A percentile compares a stretch with the other conserved stretches of the same genome.
These are phyloP conservation scores for Ophiostoma perfectum DNA, from an alignment of 2,329 filamentous ascomycete species.

Conservation along the genomic window DNA sequence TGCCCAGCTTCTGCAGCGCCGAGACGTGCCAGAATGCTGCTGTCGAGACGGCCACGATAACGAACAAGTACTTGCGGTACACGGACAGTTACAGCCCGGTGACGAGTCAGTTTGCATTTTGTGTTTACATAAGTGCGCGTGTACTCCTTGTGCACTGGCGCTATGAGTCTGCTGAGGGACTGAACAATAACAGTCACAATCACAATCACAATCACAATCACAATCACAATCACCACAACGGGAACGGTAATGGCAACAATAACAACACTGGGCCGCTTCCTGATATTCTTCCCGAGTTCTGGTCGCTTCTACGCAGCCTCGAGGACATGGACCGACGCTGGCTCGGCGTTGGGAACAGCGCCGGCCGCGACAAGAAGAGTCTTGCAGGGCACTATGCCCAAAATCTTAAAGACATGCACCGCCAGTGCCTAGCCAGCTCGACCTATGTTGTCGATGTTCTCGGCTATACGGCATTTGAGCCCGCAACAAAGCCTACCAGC, in stretches of 20 bases:
- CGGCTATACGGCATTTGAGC: conserved; percentile 14
- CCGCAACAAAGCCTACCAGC: not conserved
- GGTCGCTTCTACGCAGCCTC: conserved; percentile 22
- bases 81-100: conserved; percentile 29
- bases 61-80: conserved; percentile 42
- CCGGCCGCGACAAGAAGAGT: not conserved
- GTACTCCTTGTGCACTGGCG: conserved; percentile 31
- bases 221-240: not conserved
- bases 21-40: conserved; percentile 46
- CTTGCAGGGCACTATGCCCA: conserved; percentile 22
- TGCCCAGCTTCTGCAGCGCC: conserved; percentile 43
- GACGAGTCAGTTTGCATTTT: conserved; percentile 41
- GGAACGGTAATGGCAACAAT: not conserved
- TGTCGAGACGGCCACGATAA: conserved; percentile 42
- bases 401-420: conserved; percentile 20
- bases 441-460: conserved; percentile 21
- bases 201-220: not conserved
- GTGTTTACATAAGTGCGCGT: conserved; percentile 42
- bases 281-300: conserved; percentile 26
- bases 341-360: conserved; percentile 15
- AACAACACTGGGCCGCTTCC: not conserved
- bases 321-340: conserved; percentile 24
- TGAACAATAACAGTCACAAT: not conserved
- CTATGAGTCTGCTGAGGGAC: not conserved
- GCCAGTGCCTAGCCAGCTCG: conserved; percentile 14